Evolutionary conservation across 768 basidiomycete species (phyloP).

Genomic region (Boletus vermiculosoides): DNA sequence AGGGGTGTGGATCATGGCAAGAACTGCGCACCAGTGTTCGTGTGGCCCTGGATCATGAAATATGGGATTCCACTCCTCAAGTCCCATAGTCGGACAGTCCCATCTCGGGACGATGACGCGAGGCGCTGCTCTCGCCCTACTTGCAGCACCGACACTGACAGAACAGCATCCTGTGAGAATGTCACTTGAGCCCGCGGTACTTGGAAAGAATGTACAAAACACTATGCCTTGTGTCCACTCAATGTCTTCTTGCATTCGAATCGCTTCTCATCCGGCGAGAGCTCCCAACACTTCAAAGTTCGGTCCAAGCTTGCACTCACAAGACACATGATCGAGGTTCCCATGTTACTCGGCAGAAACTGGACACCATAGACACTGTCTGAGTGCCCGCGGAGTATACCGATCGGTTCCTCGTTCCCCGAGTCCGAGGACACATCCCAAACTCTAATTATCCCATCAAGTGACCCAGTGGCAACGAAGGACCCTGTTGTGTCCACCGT

Average conservation of each 20-base stretch:
- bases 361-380: slow-evolving; percentile 34
- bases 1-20: slow-evolving; percentile 15
- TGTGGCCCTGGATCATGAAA: slow-evolving; percentile 37
- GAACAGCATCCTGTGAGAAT: slow-evolving; percentile 29
- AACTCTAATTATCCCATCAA: slow-evolving; percentile 52
- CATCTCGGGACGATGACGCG: slow-evolving; percentile 40
- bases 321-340: slow-evolving; percentile 29
- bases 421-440: slow-evolving; percentile 47
- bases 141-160: slow-evolving; percentile 32
- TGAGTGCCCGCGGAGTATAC: slow-evolving; percentile 26
- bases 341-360: slow-evolving; percentile 24
- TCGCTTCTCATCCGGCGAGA: slow-evolving; percentile 28
- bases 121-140: slow-evolving; percentile 34
- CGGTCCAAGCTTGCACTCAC: slow-evolving; percentile 32
- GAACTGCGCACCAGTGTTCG: slow-evolving; percentile 33
- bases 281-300: slow-evolving; percentile 46
- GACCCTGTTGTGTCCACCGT: slow-evolving; percentile 34
- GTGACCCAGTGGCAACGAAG: slow-evolving; percentile 49
- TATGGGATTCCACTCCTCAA: slow-evolving; percentile 30
- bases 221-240: slow-evolving; percentile 28
- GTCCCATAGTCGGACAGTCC: slow-evolving; percentile 39
- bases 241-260: slow-evolving; percentile 33
- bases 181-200: neutral
- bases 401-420: slow-evolving; percentile 22
- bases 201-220: neutral